phyloP scores from a whole-genome alignment of 306 rosid genomes.

The Cicer cuneatum region DNA sequence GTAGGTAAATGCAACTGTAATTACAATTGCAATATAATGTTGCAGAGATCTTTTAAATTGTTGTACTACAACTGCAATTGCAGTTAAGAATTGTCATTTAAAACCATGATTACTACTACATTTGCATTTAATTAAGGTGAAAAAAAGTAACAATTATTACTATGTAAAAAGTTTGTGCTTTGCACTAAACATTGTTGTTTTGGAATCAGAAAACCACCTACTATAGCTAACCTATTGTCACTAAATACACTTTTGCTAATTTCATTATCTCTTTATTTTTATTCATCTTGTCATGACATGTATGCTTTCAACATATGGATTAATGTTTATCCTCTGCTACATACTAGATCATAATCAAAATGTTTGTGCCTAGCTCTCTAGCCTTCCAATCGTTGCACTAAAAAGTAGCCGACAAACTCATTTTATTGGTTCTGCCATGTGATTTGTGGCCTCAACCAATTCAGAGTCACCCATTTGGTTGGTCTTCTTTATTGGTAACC shows the following conservation, averaged over 20 bases:
- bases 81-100: neutral
- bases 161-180: slow-evolving; percentile 49
- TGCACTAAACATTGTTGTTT: slow-evolving; percentile 60
- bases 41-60: too few species aligned
- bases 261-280: slow-evolving; percentile 35
- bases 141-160: slow-evolving; percentile 48
- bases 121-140: slow-evolving; percentile 48
- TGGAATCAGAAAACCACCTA: slow-evolving; percentile 54
- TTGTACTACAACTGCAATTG: too few species aligned
- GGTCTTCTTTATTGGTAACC: slow-evolving; percentile 53
- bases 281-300: slow-evolving; percentile 69
- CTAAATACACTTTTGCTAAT: slow-evolving; percentile 46
- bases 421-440: slow-evolving; percentile 73
- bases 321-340: slow-evolving; percentile 77
- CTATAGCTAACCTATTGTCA: slow-evolving; percentile 36
- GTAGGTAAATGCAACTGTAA: too few species aligned
- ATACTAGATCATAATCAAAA: slow-evolving; percentile 78
- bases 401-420: slow-evolving; percentile 97
- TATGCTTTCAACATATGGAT: slow-evolving; percentile 58
- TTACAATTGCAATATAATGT: too few species aligned
- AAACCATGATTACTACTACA: neutral
- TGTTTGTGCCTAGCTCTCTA: slow-evolving; percentile 64
- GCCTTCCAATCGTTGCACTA: slow-evolving; percentile 35
- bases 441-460: slow-evolving; percentile 80
- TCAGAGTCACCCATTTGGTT: slow-evolving; percentile 66